phyloP scores from a whole-genome alignment of 2,329 filamentous ascomycete species.

The Diaporthe sp. region DNA sequence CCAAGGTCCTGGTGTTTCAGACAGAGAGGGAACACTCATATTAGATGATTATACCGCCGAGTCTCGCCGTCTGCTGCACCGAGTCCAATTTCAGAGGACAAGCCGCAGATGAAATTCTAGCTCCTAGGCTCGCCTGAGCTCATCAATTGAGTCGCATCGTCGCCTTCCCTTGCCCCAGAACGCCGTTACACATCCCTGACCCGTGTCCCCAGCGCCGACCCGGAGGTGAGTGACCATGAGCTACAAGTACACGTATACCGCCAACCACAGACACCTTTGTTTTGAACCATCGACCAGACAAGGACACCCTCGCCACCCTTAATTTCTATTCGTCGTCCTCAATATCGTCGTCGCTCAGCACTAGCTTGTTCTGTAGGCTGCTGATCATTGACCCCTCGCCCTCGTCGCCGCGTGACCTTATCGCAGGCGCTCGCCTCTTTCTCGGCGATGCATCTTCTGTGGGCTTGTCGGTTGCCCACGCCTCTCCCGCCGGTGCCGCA shows the following conservation, averaged over 20 bases:
- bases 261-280: background rate
- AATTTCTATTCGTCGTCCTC: constrained; percentile 69
- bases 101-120: background rate
- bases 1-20: background rate
- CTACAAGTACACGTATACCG: constrained; percentile 5
- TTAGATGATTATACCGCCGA: background rate
- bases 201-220: background rate
- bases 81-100: background rate
- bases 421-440: constrained; percentile 58
- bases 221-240: background rate
- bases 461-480: constrained; percentile 74
- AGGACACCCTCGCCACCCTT: background rate
- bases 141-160: background rate
- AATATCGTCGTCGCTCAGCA: constrained; percentile 88
- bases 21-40: background rate
- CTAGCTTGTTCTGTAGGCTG: constrained; percentile 72
- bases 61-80: background rate
- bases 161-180: background rate
- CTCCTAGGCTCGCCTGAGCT: background rate
- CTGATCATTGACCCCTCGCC: constrained; percentile 51
- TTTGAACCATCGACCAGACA: background rate
- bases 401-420: constrained; percentile 45
- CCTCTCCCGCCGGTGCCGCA: constrained; percentile 55
- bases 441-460: constrained; percentile 66
- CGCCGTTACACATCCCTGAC: background rate